These are phyloP conservation scores for Pochonia chlamydosporia DNA, from an alignment of 2,329 filamentous ascomycete species.

Conservation along the genomic window DNA sequence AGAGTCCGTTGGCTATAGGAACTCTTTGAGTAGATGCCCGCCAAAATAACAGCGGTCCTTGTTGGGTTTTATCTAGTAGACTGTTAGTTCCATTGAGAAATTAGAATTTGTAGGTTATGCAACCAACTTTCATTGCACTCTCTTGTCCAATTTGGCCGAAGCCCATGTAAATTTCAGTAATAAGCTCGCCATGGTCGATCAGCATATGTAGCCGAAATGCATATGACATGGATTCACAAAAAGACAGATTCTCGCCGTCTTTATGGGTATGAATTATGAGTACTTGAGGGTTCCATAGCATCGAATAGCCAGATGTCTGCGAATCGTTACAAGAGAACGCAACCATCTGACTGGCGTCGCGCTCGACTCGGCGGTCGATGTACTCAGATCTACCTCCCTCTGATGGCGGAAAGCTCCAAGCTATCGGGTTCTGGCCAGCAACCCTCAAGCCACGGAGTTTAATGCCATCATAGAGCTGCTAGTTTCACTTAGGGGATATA, in stretches of 20 bases:
- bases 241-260: not conserved
- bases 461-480: not conserved
- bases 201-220: not conserved
- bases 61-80: not conserved
- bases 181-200: not conserved
- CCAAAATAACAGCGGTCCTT: not conserved
- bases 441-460: not conserved
- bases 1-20: not conserved
- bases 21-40: not conserved
- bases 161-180: slow-evolving; percentile 1
- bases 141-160: not conserved
- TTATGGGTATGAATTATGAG: not conserved
- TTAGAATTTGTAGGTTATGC: not conserved
- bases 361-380: not conserved
- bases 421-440: not conserved
- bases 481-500: not conserved
- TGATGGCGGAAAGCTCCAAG: not conserved
- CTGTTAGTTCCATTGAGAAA: not conserved
- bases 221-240: not conserved
- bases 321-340: not conserved
- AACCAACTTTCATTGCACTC: not conserved
- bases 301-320: not conserved
- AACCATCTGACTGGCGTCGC: not conserved
- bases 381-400: not conserved
- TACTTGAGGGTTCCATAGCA: not conserved